Conservation (phyloP, 2,329 filamentous ascomycete species). For the Dactylellina parvicollis region DNA sequence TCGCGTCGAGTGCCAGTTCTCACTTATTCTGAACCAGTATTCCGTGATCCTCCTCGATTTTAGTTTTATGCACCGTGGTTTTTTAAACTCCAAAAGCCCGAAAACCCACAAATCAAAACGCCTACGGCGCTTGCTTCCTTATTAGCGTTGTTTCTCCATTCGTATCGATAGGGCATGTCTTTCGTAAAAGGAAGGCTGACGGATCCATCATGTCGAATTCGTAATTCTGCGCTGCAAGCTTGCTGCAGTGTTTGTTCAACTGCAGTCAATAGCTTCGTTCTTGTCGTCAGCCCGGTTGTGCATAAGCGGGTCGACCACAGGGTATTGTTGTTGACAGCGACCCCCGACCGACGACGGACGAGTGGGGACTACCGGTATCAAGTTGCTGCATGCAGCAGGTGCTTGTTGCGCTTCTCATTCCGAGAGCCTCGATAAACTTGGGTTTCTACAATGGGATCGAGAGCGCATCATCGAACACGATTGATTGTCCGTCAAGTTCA, state of each 20-base stretch:
- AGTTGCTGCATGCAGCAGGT: slow-evolving; percentile 13
- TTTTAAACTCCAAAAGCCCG: background rate
- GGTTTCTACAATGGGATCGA: background rate
- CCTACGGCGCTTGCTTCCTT: slow-evolving; percentile 24
- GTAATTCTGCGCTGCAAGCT: slow-evolving; percentile 36
- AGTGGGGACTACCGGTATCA: slow-evolving; percentile 8
- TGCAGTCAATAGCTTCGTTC: slow-evolving; percentile 23
- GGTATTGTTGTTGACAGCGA: slow-evolving; percentile 17
- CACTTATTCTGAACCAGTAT: background rate
- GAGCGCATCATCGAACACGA: background rate
- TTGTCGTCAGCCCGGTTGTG: slow-evolving; percentile 35
- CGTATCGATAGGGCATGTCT: slow-evolving; percentile 42
- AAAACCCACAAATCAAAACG: slow-evolving; percentile 9
- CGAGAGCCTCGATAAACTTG: too few relatives aligned
- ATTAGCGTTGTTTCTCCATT: background rate
- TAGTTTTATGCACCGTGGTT: background rate
- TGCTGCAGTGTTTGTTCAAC: slow-evolving; percentile 34
- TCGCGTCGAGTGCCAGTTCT: background rate
- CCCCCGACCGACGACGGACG: slow-evolving; percentile 14
- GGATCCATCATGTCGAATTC: slow-evolving; percentile 12
- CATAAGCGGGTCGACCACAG: slow-evolving; percentile 16
- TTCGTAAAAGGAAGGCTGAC: slow-evolving; percentile 46
- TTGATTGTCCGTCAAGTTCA: background rate
- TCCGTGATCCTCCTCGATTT: background rate
- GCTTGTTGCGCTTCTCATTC: too few relatives aligned